Conservation (phyloP, 2,329 filamentous ascomycete species). For the Paecilomyces formosus region DNA sequence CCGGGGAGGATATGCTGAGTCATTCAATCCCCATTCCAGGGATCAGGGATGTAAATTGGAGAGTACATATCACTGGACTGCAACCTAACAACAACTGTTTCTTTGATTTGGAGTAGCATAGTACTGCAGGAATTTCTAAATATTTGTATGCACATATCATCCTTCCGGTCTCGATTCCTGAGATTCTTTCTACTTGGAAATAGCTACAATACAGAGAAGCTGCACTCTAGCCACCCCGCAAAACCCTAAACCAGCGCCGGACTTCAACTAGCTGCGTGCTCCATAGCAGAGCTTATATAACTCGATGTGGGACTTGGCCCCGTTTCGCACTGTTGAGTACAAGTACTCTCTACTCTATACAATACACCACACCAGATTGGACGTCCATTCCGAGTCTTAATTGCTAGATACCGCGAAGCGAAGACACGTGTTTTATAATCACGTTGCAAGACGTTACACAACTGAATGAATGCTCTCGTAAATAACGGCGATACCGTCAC, state of each 20-base stretch:
- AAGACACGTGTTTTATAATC: background rate
- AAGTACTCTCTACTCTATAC: background rate
- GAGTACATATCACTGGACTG: too few species aligned
- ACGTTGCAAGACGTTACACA: background rate
- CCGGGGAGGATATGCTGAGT: too few species aligned
- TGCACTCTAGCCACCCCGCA: background rate
- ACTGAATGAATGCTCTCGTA: background rate
- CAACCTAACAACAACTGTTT: too few species aligned
- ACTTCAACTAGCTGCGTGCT: background rate
- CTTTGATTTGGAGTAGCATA: too few species aligned
- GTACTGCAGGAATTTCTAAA: too few species aligned
- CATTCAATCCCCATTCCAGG: too few species aligned
- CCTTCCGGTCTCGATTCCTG: too few species aligned
- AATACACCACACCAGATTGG: background rate
- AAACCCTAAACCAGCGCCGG: background rate
- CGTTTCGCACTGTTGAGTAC: background rate
- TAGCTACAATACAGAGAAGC: too few species aligned
- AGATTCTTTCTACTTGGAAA: too few species aligned
- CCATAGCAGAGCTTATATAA: background rate
- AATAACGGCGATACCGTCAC: background rate
- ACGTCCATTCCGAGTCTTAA: background rate
- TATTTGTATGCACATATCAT: too few species aligned
- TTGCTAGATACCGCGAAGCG: background rate
- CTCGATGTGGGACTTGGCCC: background rate
- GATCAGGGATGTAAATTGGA: too few species aligned